Percentiles rank a stretch among this genome's conserved stretches.
Conservation (phyloP, 192 early-diverging fungal genomes). For the Globomyces pollinis-pini region DNA sequence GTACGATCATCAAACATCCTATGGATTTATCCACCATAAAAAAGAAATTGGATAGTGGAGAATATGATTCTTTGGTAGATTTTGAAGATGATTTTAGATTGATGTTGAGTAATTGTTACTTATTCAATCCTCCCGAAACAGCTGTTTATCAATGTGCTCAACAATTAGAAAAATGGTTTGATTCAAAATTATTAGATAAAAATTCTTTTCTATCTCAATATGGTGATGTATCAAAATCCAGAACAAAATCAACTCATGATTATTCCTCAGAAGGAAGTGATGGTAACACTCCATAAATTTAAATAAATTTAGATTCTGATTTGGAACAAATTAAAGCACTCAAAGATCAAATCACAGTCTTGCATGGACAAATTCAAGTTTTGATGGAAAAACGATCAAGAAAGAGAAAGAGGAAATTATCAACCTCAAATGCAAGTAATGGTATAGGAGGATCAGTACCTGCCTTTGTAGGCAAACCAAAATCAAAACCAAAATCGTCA, state of each 20-base stretch:
- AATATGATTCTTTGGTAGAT: conserved; percentile 55
- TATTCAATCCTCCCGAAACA: conserved; percentile 62
- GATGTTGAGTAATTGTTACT: conserved; percentile 81
- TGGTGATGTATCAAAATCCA: conserved; percentile 16
- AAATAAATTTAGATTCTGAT: conserved; percentile 9
- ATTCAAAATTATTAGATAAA: conserved; percentile 62
- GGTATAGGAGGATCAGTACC: conserved; percentile 9
- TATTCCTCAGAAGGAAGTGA: conserved; percentile 19
- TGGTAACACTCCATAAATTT: conserved; percentile 13
- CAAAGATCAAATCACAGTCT: conserved; percentile 15
- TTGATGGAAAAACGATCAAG: conserved; percentile 23
- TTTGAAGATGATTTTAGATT: conserved; percentile 71
- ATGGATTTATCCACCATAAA: conserved; percentile 84
- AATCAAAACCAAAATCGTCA: conserved; percentile 12
- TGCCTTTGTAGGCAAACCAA: conserved; percentile 2
- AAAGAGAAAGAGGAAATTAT: conserved; percentile 16
- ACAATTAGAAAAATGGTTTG: conserved; percentile 68
- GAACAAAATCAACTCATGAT: conserved; percentile 13
- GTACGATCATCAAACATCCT: conserved; percentile 71
- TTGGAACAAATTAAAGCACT: conserved; percentile 16
- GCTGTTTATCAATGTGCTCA: conserved; percentile 64
- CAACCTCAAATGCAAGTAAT: not conserved
- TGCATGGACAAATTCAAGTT: conserved; percentile 17
- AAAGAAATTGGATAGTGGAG: conserved; percentile 55
- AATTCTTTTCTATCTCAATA: conserved; percentile 8